phyloP scores from a whole-genome alignment of 441 rosid species.

The Arabidopsis hybrid region DNA sequence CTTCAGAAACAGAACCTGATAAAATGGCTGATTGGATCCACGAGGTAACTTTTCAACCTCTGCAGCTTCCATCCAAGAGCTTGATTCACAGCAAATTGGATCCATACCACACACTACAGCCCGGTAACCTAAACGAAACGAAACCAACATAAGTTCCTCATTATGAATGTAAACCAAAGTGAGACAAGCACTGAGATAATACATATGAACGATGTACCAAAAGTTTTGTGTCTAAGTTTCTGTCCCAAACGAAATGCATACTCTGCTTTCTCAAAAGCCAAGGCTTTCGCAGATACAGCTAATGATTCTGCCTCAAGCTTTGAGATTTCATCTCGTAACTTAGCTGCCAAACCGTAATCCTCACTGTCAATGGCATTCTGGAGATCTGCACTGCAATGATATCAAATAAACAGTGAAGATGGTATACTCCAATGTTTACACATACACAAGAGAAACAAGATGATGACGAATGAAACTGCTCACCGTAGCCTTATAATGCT shows the following conservation, averaged over 20 bases:
- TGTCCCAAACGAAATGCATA: slow-evolving; percentile 94
- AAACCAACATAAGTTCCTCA: not conserved
- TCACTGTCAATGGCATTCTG: slow-evolving; percentile 86
- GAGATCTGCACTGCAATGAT: slow-evolving; percentile 77
- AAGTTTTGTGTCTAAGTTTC: slow-evolving; percentile 82
- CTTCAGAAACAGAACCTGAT: slow-evolving; percentile 64
- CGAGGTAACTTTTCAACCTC: slow-evolving; percentile 74
- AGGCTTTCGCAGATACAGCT: slow-evolving; percentile 88
- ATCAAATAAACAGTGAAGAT: slow-evolving; percentile 34
- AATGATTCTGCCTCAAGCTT: slow-evolving; percentile 86
- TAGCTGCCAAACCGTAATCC: slow-evolving; percentile 83
- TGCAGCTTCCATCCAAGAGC: slow-evolving; percentile 90
- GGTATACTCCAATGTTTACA: slow-evolving; percentile 9
- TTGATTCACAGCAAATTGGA: slow-evolving; percentile 91
- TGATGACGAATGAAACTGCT: slow-evolving; percentile 31
- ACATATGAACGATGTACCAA: slow-evolving; percentile 54
- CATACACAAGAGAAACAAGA: not conserved
- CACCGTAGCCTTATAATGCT: slow-evolving; percentile 79
- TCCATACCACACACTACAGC: slow-evolving; percentile 97
- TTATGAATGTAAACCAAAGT: slow-evolving; percentile 26
- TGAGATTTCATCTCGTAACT: slow-evolving; percentile 76
- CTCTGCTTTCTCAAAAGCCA: slow-evolving; percentile 76
- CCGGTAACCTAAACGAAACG: slow-evolving; percentile 63
- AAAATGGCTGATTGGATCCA: slow-evolving; percentile 90
- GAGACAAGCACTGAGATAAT: slow-evolving; percentile 15